Base-by-base conservation (phyloP, 768 basidiomycete genomes). In the Lepiota venenata region DNA sequence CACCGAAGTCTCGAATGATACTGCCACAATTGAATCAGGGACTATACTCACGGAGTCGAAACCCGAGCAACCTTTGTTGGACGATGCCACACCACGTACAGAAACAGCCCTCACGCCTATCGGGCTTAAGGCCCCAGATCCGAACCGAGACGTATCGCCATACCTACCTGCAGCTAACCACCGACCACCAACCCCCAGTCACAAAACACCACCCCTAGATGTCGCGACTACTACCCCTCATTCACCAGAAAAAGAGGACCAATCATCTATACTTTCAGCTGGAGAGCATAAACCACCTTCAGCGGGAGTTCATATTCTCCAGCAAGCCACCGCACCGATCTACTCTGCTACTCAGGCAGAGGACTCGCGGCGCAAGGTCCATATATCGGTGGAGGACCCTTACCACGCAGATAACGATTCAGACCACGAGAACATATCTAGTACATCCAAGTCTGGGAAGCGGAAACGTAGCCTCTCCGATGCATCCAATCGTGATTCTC, bases 391-490 rank as follows among this genome's bases (percentile, higher is more conserved):
- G 46, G 53, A 41, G 32, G 48, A 45, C 18, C 52, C 38, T 39
- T 53, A 49, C 39, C 41, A 40, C 29, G 53, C 52, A 21, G 50
- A 53, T 38, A 58, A 51, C 21, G 57, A 48, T 22, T 49, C 42
- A 18, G 57, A 45, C 16, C 52, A 16, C 21, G 57, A 57, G 29
- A 52, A 49, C 21, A 12, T 27, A 35, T 25, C 48, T 12, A 42
- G 20, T 3, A 18, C 49, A 7, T 37, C 21, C 22, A 55, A 21
- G 37, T 16, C 15, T 3, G 12, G 39, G 36, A 55, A 55, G 35
- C 53, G 57, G 36, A 58, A 58, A 27, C 53, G 49, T 16, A 58
- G 54, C 35, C 37, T 25, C 14, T 49, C 40, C 9, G 48, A 54
- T 39, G 45, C 27, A n/a, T 50, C 36, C n/a, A 22, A 38, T 37